Evolutionary conservation across 768 basidiomycete genomes (phyloP), one percentile per base, ranked within the genome.

Genomic region (Austroboletus eburneus): DNA sequence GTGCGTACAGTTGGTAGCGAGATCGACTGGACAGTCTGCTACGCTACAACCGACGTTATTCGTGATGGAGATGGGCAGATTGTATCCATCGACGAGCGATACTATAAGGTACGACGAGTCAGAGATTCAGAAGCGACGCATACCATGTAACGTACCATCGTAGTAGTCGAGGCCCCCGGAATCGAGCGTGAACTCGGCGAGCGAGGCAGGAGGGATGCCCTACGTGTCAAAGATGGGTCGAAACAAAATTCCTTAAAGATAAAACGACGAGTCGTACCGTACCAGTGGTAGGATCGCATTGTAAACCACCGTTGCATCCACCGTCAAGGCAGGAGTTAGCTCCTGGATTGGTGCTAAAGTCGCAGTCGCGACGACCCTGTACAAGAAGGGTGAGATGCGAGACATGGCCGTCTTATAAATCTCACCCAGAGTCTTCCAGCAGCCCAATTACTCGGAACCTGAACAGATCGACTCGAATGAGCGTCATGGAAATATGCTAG

Each of bases 171-270:
- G 21, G 39, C 68, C 71, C 12, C 67, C 72, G 35, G 62, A 57
- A 1, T 58, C 72, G 9, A 86, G 63, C n/a, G 80, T 85, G 68
- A 77, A 86, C 54, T 87, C 83, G 1, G 85, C 85, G 30, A 87
- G 67, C 4, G 77, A 75, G 10, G 79, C 84, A 35, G 86, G 86
- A 25, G 84, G 83, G n/a, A 81, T 74, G 41, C 80, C 81, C 75
- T 76, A 8, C 24, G 39, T 33, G n/a, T 17, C 9, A 41, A 17
- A 51, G 7, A 29, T 44, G 17, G 43, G 21, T 45, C 39, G 43
- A 35, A n/a, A 5, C 18, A 12, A 35, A 13, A 27, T 13, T 23
- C 33, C 22, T 14, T 17, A 17, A 29, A 23, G 17, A n/a, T n/a
- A 8, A 6, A 34, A 40, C 2, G 2, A 6, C 3, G 30, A 32